Evolutionary conservation across 176 grass and related monocot species (phyloP).

Genomic region (maize (Zea mays)): DNA sequence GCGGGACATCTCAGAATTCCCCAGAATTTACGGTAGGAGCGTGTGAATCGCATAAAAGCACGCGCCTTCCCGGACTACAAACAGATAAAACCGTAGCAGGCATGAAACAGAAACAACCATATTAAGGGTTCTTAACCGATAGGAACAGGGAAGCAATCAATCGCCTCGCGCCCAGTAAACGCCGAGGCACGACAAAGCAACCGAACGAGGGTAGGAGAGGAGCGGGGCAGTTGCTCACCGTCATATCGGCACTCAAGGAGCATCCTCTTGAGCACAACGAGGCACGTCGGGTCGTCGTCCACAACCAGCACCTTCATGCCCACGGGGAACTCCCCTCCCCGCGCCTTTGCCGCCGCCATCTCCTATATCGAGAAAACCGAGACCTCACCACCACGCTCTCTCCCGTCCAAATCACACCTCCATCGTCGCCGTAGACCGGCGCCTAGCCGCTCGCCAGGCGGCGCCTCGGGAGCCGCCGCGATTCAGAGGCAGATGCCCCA

Average conservation of each 20-base stretch:
- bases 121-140: not conserved
- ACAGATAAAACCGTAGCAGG: conserved; percentile 21
- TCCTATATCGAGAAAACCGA: not conserved
- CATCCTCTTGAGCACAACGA: conserved; percentile 76
- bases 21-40: conserved; percentile 23
- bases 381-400: conserved; percentile 6
- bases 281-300: conserved; percentile 82
- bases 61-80: not conserved
- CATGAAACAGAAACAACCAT: conserved; percentile 6
- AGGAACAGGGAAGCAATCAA: conserved; percentile 6
- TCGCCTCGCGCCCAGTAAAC: not conserved
- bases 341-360: conserved; percentile 54
- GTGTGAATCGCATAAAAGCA: conserved; percentile 25
- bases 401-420: conserved; percentile 26
- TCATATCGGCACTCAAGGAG: conserved; percentile 76
- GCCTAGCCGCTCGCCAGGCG: not conserved
- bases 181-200: not conserved
- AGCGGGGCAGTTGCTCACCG: conserved; percentile 47
- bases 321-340: conserved; percentile 65
- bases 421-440: conserved; percentile 49
- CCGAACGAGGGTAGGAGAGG: conserved; percentile 5
- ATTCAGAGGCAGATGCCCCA: conserved; percentile 20
- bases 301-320: conserved; percentile 94
- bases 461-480: conserved; percentile 2
- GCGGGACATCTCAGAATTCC: not conserved